These are phyloP conservation scores for Moniliophthora roreri DNA, from an alignment of 1,284 basidiomycete genomes.

Conservation along the genomic window DNA sequence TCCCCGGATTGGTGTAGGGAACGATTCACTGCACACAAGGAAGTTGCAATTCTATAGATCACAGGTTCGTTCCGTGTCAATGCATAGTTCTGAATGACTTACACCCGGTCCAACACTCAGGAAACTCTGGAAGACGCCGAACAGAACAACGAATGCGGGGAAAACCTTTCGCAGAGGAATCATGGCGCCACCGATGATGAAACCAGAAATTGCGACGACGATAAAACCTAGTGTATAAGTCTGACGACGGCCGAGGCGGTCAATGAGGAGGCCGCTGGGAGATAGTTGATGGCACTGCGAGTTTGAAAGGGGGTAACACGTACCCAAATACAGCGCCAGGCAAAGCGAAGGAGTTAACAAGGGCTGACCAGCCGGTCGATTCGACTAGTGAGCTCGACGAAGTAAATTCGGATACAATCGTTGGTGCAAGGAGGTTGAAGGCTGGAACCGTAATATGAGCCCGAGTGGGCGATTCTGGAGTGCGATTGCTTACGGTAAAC, in stretches of 20 bases:
- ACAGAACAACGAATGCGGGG: slow-evolving; percentile 7
- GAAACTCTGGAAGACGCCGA: slow-evolving; percentile 7
- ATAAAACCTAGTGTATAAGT: slow-evolving; percentile 5
- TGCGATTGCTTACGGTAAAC: not conserved
- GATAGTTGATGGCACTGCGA: not conserved
- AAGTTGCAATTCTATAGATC: slow-evolving; percentile 5
- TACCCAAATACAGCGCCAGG: slow-evolving; percentile 3
- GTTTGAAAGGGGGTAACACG: no score
- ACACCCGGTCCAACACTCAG: slow-evolving; percentile 4
- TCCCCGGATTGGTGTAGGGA: slow-evolving; percentile 9
- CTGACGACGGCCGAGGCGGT: slow-evolving; percentile 2
- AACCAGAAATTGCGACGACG: not conserved
- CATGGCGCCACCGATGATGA: not conserved
- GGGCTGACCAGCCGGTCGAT: slow-evolving; percentile 3
- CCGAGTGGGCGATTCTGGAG: not conserved
- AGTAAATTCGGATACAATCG: slow-evolving; percentile 1
- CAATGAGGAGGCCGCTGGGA: not conserved
- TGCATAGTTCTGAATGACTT: not conserved
- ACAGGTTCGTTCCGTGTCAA: not conserved
- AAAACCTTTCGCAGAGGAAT: slow-evolving; percentile 1
- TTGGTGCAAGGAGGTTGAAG: slow-evolving; percentile 4
- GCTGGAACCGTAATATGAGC: not conserved
- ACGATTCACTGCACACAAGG: slow-evolving; percentile 5
- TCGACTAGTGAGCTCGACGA: not conserved
- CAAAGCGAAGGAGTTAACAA: slow-evolving; percentile 1